Percentiles rank a stretch among this genome's conserved stretches.
Evolutionary conservation across 2,329 filamentous ascomycete species (phyloP).

Genomic region (Orbilia ellipsospora): DNA sequence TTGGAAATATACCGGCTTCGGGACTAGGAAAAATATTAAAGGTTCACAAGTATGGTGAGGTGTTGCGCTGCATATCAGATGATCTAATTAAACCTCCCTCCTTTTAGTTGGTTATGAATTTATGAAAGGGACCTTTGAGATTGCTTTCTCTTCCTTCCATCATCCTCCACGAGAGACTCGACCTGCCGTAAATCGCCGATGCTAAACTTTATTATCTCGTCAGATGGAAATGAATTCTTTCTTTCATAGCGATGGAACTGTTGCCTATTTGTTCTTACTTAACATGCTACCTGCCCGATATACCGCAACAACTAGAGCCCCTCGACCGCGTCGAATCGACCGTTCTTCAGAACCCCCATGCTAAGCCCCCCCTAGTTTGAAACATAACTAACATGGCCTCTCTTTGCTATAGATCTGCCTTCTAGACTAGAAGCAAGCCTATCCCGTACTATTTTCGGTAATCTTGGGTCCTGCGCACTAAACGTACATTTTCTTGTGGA

Average conservation of each 20-base stretch:
- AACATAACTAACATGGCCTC: conserved; percentile 50
- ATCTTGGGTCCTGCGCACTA: conserved; percentile 35
- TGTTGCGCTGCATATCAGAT: too few species aligned
- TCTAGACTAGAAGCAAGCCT: conserved; percentile 35
- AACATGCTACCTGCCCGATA: conserved; percentile 42
- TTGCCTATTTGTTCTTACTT: conserved; percentile 25
- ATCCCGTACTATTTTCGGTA: conserved; percentile 25
- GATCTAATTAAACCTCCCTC: too few species aligned
- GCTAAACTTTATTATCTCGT: conserved; percentile 13
- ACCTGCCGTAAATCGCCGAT: conserved; percentile 26
- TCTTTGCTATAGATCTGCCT: conserved; percentile 33
- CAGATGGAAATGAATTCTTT: conserved; percentile 9
- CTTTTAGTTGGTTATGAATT: too few species aligned
- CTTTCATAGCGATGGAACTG: not conserved
- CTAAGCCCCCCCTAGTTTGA: conserved; percentile 34
- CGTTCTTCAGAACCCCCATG: conserved; percentile 32
- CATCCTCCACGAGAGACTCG: not conserved
- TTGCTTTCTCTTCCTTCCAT: conserved; percentile 4
- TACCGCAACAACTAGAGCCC: conserved; percentile 33
- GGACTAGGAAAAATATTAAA: too few species aligned
- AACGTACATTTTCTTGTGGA: conserved; percentile 45
- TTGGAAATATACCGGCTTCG: too few species aligned
- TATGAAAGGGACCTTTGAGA: too few species aligned
- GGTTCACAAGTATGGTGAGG: too few species aligned
- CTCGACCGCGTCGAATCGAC: conserved; percentile 42